Base-by-base conservation (phyloP, 345 rosid species). In the Hibiscus tridactylites region DNA sequence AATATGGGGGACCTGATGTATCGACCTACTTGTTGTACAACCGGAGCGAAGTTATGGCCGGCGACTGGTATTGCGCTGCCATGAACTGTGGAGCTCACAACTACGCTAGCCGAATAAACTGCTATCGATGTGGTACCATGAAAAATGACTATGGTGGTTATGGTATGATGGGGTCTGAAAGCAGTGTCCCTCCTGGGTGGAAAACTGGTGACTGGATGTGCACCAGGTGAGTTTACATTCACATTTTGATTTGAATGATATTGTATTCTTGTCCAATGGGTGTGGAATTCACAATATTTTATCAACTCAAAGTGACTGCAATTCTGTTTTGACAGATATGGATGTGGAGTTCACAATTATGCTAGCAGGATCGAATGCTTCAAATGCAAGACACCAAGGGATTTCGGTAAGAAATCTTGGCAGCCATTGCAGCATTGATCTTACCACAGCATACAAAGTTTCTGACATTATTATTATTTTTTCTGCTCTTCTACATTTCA, bases 201-300 rank as follows among this genome's bases (percentile, higher is more conserved):
- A 92, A 92, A 83, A 58, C 85, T 44, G 99, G 99, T 24, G 99
- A 95, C 81, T 95, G 99, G 99, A 79, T 90, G 71, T 95, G 99
- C 85, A 81, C 84, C 3, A 81, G 87, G 90, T 90, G 67, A 73
- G 78, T 71, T 39, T 69, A 63, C 26, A 21, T 21, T 21, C 24
- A 21, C 24, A 21, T 21, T 21, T 21, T 6, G 31, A 28, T 28
- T 47, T 12, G 9, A 58, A 5, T 47, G 58, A 21, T 21, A 21
- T 21, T 42, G 37, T 17, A 60, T 60, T 60, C 39, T 13, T 12
- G 13, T 60, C 37, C 37, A 62, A 35, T 35, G 39, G 39, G 6
- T 35, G 37, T 35, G 37, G 37, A 35, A 35, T 35, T 35, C n/a
- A 33, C 24, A 4, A 61, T 17, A 42, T 37, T 65, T 59, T 47